Evolutionary conservation across 176 grass and related monocot genomes (phyloP).

Genomic region (Cenchrus americanus): DNA sequence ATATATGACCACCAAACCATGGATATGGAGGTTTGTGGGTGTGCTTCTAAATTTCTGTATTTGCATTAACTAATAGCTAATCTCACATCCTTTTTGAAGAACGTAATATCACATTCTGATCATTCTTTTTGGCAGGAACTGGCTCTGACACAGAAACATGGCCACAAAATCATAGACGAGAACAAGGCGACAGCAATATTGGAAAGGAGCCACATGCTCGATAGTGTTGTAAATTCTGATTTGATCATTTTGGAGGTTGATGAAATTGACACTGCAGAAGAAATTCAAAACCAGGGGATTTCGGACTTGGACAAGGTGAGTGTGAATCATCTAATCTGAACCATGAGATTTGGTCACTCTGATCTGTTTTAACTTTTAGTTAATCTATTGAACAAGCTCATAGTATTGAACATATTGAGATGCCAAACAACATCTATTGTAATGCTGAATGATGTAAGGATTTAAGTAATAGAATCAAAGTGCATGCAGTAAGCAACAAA

Average conservation of each 20-base stretch:
- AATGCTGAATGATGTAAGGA: not conserved
- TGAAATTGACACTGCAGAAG: slow-evolving; percentile 20
- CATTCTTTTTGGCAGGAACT: slow-evolving; percentile 38
- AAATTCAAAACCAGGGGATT: slow-evolving; percentile 38
- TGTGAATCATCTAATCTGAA: slow-evolving; percentile 25
- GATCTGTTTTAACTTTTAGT: not conserved
- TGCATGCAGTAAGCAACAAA: not conserved
- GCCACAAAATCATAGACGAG: slow-evolving; percentile 18
- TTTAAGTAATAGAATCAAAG: not conserved
- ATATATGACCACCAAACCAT: slow-evolving; percentile 33
- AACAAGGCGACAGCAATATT: slow-evolving; percentile 17
- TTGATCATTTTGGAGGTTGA: slow-evolving; percentile 23
- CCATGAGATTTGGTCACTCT: not conserved
- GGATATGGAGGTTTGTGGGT: slow-evolving; percentile 28
- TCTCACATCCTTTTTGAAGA: slow-evolving; percentile 1
- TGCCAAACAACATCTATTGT: slow-evolving; percentile 5
- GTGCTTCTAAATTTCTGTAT: slow-evolving; percentile 39
- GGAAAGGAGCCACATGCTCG: slow-evolving; percentile 10
- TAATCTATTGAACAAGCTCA: not conserved
- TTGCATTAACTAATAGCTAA: slow-evolving; percentile 33
- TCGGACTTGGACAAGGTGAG: slow-evolving; percentile 41
- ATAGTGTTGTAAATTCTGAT: slow-evolving; percentile 17
- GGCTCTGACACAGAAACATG: not conserved
- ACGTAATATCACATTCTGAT: slow-evolving; percentile 32
- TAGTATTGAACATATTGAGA: slow-evolving; percentile 13